Percentiles rank a stretch among this genome's conserved stretches.
Evolutionary conservation across 176 grass and related monocot genomes (phyloP).

Genomic region (Zea luxurians): DNA sequence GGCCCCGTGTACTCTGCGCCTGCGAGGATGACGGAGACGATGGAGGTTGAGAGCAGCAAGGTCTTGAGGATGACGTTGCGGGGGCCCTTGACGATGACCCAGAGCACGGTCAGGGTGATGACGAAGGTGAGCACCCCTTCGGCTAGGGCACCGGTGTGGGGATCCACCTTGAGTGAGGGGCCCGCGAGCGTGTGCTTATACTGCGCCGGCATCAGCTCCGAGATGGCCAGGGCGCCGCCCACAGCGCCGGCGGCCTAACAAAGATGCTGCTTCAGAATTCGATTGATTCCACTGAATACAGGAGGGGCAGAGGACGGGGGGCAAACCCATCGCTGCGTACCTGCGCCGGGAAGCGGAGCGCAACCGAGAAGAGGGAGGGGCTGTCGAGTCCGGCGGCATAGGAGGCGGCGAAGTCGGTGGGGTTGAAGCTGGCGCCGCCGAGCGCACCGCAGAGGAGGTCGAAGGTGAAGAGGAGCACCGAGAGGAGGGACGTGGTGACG

Average conservation of each 20-base stretch:
- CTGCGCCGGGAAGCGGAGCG: constrained; percentile 34
- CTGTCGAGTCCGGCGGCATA: constrained; percentile 38
- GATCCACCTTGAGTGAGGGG: constrained; percentile 26
- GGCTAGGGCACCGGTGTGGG: constrained; percentile 51
- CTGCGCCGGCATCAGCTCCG: constrained; percentile 34
- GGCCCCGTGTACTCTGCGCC: constrained; percentile 28
- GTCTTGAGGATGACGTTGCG: constrained; percentile 13
- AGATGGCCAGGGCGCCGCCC: constrained; percentile 34
- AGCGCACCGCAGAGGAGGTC: constrained; percentile 42
- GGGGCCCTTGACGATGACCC: constrained; percentile 40
- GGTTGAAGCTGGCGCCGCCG: constrained; percentile 70
- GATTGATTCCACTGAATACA: neutral
- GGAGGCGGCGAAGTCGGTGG: constrained; percentile 59
- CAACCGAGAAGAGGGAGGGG: constrained; percentile 33
- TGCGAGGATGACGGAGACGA: neutral
- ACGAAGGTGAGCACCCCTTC: constrained; percentile 66
- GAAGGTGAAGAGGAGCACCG: constrained; percentile 53
- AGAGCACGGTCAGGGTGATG: constrained; percentile 55
- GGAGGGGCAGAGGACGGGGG: rapidly evolving
- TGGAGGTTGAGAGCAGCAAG: constrained; percentile 2
- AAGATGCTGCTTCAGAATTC: neutral
- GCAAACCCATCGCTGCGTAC: neutral
- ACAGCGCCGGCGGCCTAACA: constrained; percentile 32
- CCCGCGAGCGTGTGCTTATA: constrained; percentile 28
- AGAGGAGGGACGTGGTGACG: constrained; percentile 41